Conservation (phyloP, 1,139 yeast species). For the Saccharomycopsis crataegensis region DNA sequence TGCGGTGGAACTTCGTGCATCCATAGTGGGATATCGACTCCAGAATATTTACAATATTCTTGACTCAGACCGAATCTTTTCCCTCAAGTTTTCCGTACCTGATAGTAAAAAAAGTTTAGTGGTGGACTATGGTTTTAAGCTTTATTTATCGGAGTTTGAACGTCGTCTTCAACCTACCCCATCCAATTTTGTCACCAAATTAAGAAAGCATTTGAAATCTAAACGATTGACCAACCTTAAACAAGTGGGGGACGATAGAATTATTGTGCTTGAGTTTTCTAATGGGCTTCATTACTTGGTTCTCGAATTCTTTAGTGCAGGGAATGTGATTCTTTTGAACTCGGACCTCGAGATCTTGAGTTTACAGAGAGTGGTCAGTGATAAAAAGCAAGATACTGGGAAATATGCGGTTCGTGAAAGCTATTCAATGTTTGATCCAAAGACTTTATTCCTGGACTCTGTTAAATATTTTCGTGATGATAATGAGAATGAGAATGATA, state of each 20-base stretch:
- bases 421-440: constrained; percentile 52
- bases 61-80: constrained; percentile 63
- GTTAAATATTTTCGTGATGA: constrained; percentile 15
- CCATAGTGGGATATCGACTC: constrained; percentile 58
- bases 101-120: constrained; percentile 72
- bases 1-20: constrained; percentile 52
- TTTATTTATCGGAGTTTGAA: constrained; percentile 73
- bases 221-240: constrained; percentile 66
- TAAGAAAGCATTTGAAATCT: constrained; percentile 79
- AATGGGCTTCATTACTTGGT: constrained; percentile 76
- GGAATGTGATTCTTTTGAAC: constrained; percentile 76
- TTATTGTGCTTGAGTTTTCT: constrained; percentile 71
- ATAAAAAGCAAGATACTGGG: constrained; percentile 48
- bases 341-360: constrained; percentile 59
- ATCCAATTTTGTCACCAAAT: constrained; percentile 74
- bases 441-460: constrained; percentile 34
- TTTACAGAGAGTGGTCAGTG: constrained; percentile 71
- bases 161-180: constrained; percentile 78
- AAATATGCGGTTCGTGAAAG: constrained; percentile 66
- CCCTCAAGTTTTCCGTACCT: constrained; percentile 76
- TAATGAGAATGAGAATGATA: constrained; percentile 18
- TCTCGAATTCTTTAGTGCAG: constrained; percentile 90
- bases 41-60: constrained; percentile 82
- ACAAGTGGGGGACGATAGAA: constrained; percentile 74
- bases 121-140: constrained; percentile 79